These are phyloP conservation scores for Plectosphaerella sp. DNA, from an alignment of 2,329 filamentous ascomycete genomes.

Conservation along the genomic window DNA sequence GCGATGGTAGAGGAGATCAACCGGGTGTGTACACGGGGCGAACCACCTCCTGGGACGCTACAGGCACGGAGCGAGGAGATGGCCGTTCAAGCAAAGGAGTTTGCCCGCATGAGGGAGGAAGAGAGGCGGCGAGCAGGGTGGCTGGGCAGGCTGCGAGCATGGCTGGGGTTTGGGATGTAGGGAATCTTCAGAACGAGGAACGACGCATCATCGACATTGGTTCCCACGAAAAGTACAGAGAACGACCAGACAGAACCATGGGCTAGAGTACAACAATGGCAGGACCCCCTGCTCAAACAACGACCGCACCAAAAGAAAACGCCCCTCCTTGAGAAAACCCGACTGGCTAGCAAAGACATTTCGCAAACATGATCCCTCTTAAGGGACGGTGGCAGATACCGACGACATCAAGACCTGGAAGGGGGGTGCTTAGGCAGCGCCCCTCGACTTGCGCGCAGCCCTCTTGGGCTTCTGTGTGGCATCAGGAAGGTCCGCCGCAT, in stretches of 20 bases:
- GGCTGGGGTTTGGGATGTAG: too few relatives aligned
- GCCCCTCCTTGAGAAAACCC: too few relatives aligned
- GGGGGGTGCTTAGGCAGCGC: too few relatives aligned
- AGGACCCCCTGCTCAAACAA: constrained; percentile 6
- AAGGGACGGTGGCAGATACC: constrained; percentile 11
- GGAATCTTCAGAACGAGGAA: too few relatives aligned
- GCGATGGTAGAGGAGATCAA: constrained; percentile 1
- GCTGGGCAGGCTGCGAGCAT: not conserved
- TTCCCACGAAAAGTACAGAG: too few relatives aligned
- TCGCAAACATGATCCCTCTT: too few relatives aligned
- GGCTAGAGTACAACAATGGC: constrained; percentile 10
- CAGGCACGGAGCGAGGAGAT: not conserved
- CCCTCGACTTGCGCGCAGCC: too few relatives aligned
- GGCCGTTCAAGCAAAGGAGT: not conserved
- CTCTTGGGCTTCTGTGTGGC: constrained; percentile 8
- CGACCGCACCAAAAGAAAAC: constrained; percentile 6
- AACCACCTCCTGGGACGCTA: not conserved
- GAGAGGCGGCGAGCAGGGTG: not conserved
- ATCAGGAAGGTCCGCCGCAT: too few relatives aligned
- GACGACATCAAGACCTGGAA: too few relatives aligned
- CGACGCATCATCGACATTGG: too few relatives aligned
- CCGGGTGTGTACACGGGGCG: constrained; percentile 1
- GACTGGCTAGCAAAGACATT: too few relatives aligned
- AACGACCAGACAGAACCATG: too few relatives aligned
- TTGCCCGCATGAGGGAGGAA: not conserved